Evolutionary conservation across 768 basidiomycete species (phyloP), one percentile per base, ranked within the genome.

Genomic region (Strobilomyces dryophilus): DNA sequence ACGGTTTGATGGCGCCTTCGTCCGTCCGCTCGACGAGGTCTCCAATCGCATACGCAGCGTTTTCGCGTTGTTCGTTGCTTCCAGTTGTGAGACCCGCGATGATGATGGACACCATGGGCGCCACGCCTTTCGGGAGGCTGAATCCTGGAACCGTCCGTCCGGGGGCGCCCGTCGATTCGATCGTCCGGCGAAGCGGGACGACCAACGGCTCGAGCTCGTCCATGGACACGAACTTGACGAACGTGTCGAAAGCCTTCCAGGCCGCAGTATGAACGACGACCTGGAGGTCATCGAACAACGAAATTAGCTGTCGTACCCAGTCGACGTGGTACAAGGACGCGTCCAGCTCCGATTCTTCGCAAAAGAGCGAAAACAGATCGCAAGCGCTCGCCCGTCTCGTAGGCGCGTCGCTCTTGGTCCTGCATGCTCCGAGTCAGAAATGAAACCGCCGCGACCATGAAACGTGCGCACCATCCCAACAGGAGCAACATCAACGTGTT

Each of bases 1-100:
- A 98, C 0, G 94, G 89, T 69, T 95, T 97, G 79, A 98, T 89
- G 0, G 93, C 84, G 17, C 70, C 71, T 63, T 85, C 83, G n/a
- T 87, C 81, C 1, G 95, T 97, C 27, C 84, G 80, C 67, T 94
- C 87, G 32, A 98, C 92, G 35, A 99, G 81, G 60, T 98, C 95
- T n/a, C 92, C 89, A 54, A 98, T 95, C 27, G 92, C 94, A 61
- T 92, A 92, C 0, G 95, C 93, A 0, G 95, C 95, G 60, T 95
- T 88, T 70, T 98, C 97, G 61, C 91, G 79, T 63, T 93, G 92
- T 54, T 98, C 95, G 69, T 95, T 95, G 68, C 82, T 98, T 34
- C 95, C 95, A 4, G 87, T 89, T 0, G 94, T 92, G 34, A 98
- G 86, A 60, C 95, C 95, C 4, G 91, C 89, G 41, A 95, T 87